Percentiles rank a stretch among this genome's conserved stretches.
Conservation (phyloP, 2,329 filamentous ascomycete genomes). For the Xylariaceae sp. region DNA sequence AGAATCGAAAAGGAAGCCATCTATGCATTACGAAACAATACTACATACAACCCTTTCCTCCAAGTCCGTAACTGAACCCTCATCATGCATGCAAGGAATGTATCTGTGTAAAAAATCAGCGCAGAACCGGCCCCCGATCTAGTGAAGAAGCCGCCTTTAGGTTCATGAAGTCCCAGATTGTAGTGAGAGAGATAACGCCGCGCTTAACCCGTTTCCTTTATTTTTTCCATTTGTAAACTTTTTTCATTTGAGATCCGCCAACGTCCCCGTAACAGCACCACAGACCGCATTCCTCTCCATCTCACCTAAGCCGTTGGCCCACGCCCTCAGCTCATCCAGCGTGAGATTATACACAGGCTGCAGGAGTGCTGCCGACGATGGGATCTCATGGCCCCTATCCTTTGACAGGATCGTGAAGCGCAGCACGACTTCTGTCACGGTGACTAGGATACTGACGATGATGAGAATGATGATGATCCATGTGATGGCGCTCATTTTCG, state of each 20-base stretch:
- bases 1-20: not conserved
- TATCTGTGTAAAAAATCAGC: not conserved
- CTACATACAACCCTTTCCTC: not conserved
- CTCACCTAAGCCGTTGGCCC: constrained; percentile 28
- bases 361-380: not conserved
- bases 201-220: not conserved
- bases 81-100: not conserved
- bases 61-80: not conserved
- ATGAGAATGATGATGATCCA: constrained; percentile 98
- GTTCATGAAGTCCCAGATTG: too few relatives aligned
- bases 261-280: constrained; percentile 20
- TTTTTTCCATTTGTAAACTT: too few relatives aligned
- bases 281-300: constrained; percentile 30
- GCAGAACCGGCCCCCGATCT: too few relatives aligned
- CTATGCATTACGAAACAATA: not conserved
- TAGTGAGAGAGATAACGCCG: not conserved
- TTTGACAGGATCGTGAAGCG: constrained; percentile 69
- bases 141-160: too few relatives aligned
- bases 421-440: constrained; percentile 80
- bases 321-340: constrained; percentile 28
- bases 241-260: not conserved
- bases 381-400: constrained; percentile 29
- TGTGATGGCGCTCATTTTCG: constrained; percentile 92
- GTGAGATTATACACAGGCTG: constrained; percentile 28
- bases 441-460: constrained; percentile 83